Evolutionary conservation across 331 rosid genomes (phyloP).

Genomic region (Acacia concinna): DNA sequence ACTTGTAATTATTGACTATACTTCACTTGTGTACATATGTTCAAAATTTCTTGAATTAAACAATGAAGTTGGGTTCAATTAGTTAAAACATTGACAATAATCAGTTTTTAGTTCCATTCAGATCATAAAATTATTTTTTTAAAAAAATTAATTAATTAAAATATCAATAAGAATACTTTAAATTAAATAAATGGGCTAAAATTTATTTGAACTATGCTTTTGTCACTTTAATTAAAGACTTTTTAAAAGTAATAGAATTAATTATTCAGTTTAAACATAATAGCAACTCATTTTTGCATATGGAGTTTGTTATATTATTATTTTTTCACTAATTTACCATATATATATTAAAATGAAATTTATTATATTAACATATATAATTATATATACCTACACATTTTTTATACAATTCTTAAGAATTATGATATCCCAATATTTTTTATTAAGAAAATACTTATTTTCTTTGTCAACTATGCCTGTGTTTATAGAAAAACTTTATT

Average conservation of each 20-base stretch:
- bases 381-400: background rate
- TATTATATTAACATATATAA: no score
- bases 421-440: background rate
- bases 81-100: no score
- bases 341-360: no score
- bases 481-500: background rate
- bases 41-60: background rate
- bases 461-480: background rate
- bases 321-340: no score
- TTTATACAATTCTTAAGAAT: background rate
- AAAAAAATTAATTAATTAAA: no score
- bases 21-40: no score
- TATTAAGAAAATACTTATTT: background rate
- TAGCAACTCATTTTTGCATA: background rate
- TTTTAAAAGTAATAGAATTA: no score
- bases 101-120: background rate
- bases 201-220: background rate
- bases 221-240: background rate
- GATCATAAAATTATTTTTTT: no score
- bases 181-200: background rate
- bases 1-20: no score
- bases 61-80: no score
- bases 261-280: background rate
- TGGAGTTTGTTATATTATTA: background rate
- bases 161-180: no score